Conservation (phyloP, 192 early-diverging fungal genomes). For the Coemansia sp. region DNA sequence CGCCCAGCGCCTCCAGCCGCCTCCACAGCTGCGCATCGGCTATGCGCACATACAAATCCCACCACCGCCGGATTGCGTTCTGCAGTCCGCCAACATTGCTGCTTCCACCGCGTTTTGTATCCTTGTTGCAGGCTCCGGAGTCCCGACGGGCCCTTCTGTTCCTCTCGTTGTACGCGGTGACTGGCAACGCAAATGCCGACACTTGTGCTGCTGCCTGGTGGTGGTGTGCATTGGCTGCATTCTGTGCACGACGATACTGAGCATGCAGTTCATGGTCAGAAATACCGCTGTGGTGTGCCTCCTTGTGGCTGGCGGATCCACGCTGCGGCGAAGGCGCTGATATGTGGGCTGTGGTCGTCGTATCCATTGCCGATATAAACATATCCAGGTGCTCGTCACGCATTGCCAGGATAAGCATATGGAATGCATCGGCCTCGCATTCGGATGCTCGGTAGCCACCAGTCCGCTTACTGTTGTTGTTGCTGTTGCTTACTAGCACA, state of each 20-base stretch:
- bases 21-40: constrained; percentile 63
- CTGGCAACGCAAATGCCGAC: not conserved
- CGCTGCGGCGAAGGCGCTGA: not conserved
- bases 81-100: constrained; percentile 16
- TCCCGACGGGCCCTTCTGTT: not conserved
- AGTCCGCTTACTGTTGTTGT: not conserved
- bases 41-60: constrained; percentile 57
- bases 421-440: constrained; percentile 77
- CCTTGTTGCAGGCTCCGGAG: not conserved
- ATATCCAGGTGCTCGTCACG: constrained; percentile 71
- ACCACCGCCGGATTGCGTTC: constrained; percentile 13
- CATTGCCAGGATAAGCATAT: constrained; percentile 71
- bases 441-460: constrained; percentile 21
- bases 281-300: not conserved
- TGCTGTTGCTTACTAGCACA: constrained; percentile 63
- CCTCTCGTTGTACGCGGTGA: not conserved
- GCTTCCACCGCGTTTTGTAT: not conserved
- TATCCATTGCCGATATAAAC: constrained; percentile 72
- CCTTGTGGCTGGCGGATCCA: not conserved
- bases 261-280: not conserved
- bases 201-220: not conserved
- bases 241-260: constrained; percentile 64
- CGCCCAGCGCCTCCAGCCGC: constrained; percentile 63
- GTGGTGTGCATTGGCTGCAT: constrained; percentile 22
- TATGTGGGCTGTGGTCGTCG: constrained; percentile 31